A percentile compares a stretch with the other conserved stretches of the same genome.
Evolutionary conservation across 139 green algal species (phyloP).

Genomic region (Chlamydomonas asymmetrica): DNA sequence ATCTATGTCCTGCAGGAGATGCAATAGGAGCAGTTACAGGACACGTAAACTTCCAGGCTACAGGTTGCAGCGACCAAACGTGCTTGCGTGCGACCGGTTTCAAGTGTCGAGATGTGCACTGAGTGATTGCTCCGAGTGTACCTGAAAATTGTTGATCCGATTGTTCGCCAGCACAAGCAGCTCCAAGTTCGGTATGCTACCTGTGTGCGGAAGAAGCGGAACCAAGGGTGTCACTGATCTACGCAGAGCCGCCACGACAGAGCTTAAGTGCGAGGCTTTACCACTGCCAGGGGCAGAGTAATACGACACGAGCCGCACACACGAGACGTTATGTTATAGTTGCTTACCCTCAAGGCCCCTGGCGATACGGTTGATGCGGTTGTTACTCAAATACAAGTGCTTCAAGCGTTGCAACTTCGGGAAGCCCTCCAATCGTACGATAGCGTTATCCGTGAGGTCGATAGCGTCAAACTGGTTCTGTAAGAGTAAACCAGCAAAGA

Average conservation of each 20-base stretch:
- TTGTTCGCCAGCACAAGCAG: constrained; percentile 94
- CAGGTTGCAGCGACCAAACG: too few species aligned
- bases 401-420: constrained; percentile 82
- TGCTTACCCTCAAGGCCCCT: constrained; percentile 67
- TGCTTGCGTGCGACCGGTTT: too few species aligned
- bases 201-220: constrained; percentile 34
- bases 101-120: too few species aligned
- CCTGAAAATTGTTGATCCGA: constrained; percentile 80
- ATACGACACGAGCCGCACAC: too few species aligned
- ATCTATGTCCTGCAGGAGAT: constrained; percentile 83
- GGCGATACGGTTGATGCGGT: constrained; percentile 83
- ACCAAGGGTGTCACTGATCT: too few species aligned
- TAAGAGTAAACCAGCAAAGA: background rate
- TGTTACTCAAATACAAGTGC: constrained; percentile 91
- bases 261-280: too few species aligned
- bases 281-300: too few species aligned
- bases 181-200: constrained; percentile 79
- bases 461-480: constrained; percentile 99
- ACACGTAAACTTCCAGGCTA: background rate
- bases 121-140: too few species aligned
- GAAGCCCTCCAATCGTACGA: constrained; percentile 95
- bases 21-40: background rate
- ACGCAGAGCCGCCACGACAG: too few species aligned
- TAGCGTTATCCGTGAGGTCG: constrained; percentile 96
- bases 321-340: background rate